A percentile compares a stretch with the other conserved stretches of the same genome.
phyloP scores from a whole-genome alignment of 495 filamentous ascomycete species.

The Talaromyces adpressus region DNA sequence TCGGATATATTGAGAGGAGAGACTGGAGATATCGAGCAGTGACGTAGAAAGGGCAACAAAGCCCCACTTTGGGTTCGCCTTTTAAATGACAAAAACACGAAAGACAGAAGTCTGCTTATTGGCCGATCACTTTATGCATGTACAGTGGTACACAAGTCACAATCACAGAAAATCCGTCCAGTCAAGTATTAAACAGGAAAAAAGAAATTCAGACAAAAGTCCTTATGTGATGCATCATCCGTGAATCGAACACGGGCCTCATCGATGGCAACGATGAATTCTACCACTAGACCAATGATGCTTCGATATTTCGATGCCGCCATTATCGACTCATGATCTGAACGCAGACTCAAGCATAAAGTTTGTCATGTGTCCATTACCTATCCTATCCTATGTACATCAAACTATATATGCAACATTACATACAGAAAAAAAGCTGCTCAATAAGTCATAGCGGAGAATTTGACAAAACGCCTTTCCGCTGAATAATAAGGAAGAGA shows the following conservation, averaged over 20 bases:
- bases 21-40: background rate
- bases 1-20: background rate
- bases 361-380: background rate
- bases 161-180: too few relatives aligned
- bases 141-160: too few relatives aligned
- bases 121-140: too few relatives aligned
- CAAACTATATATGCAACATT: background rate
- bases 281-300: constrained; percentile 55
- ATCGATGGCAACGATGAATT: constrained; percentile 55
- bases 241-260: constrained; percentile 55
- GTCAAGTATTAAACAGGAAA: too few relatives aligned
- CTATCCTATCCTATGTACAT: background rate
- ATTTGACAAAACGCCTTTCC: background rate
- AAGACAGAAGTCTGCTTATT: too few relatives aligned
- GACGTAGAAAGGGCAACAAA: background rate
- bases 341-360: too few relatives aligned
- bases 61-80: background rate
- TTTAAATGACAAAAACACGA: background rate
- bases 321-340: too few relatives aligned
- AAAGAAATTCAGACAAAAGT: too few relatives aligned
- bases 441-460: background rate
- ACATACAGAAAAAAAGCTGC: background rate
- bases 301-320: constrained; percentile 11
- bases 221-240: too few relatives aligned
- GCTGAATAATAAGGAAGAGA: background rate